phyloP scores from a whole-genome alignment of 1,139 yeast genomes.

The Hyphopichia pseudoburtonii region DNA sequence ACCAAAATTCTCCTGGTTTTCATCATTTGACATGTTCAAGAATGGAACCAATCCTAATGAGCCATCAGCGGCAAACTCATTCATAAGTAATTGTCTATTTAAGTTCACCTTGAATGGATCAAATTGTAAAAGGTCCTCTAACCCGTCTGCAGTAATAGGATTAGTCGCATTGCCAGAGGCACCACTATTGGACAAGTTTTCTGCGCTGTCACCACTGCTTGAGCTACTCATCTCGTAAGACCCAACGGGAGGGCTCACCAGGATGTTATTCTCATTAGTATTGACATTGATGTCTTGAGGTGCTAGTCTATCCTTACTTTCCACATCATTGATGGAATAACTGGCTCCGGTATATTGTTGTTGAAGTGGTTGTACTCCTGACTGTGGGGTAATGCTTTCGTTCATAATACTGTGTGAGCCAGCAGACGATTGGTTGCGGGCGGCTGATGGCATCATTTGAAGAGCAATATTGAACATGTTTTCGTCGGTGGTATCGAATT shows the following conservation, averaged over 20 bases:
- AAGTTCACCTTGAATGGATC: conserved; percentile 43
- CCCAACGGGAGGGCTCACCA: too few relatives aligned
- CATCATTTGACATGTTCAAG: conserved; percentile 26
- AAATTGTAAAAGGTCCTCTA: conserved; percentile 35
- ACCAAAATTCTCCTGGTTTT: neutral
- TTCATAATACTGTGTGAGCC: too few relatives aligned
- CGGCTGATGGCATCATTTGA: neutral
- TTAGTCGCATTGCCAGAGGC: neutral
- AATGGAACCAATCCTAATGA: conserved; percentile 64
- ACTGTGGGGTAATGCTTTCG: too few relatives aligned
- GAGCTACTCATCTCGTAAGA: too few relatives aligned
- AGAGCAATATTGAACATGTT: conserved; percentile 1
- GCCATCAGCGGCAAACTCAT: conserved; percentile 69
- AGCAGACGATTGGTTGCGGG: neutral
- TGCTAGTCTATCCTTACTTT: too few relatives aligned
- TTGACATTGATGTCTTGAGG: too few relatives aligned
- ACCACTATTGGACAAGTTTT: too few relatives aligned
- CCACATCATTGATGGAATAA: too few relatives aligned
- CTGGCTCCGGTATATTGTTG: too few relatives aligned
- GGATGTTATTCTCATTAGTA: too few relatives aligned
- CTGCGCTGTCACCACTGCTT: neutral
- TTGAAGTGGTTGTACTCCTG: too few relatives aligned
- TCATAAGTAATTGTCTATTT: conserved; percentile 37
- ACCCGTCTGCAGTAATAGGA: conserved; percentile 11
- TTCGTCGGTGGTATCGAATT: conserved; percentile 1